phyloP scores from a whole-genome alignment of 2,329 filamentous ascomycete species.

The Diplodia seriata region DNA sequence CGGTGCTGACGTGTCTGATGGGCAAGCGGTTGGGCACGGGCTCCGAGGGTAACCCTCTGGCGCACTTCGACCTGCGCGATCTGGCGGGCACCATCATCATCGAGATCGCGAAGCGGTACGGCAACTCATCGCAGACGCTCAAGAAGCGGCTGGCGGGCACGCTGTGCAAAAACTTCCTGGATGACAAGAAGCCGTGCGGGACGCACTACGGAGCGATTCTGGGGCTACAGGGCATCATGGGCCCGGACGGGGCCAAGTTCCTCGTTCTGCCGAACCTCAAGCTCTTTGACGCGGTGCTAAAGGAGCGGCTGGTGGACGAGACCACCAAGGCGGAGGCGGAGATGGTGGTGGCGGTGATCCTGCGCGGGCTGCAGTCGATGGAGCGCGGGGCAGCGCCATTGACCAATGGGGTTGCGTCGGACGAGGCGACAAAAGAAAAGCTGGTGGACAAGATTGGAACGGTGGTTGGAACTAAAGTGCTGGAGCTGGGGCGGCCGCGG shows the following conservation, averaged over 20 bases:
- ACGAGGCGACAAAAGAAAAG: constrained; percentile 50
- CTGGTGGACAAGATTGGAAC: constrained; percentile 55
- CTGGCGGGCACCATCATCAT: constrained; percentile 82
- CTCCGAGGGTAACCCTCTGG: constrained; percentile 50
- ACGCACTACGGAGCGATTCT: constrained; percentile 89
- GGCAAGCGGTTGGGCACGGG: constrained; percentile 76
- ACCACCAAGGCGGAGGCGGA: constrained; percentile 65
- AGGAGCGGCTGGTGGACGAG: constrained; percentile 62
- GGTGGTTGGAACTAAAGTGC: constrained; percentile 50
- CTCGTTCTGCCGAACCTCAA: constrained; percentile 71
- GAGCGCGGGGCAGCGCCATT: constrained; percentile 42
- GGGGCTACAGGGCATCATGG: constrained; percentile 80
- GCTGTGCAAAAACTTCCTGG: constrained; percentile 89
- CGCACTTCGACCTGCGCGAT: constrained; percentile 81
- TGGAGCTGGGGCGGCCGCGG: constrained; percentile 47
- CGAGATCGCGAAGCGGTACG: constrained; percentile 81
- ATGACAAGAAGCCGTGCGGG: constrained; percentile 80
- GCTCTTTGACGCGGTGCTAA: constrained; percentile 67
- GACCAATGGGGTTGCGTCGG: constrained; percentile 51
- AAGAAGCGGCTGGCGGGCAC: constrained; percentile 90
- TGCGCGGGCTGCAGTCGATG: constrained; percentile 63
- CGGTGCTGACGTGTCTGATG: constrained; percentile 89
- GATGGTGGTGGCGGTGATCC: constrained; percentile 64
- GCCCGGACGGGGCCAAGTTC: constrained; percentile 67
- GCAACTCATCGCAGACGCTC: constrained; percentile 78